These are phyloP conservation scores for Lipomyces kockii DNA, from an alignment of 805 yeast species.

Conservation along the genomic window DNA sequence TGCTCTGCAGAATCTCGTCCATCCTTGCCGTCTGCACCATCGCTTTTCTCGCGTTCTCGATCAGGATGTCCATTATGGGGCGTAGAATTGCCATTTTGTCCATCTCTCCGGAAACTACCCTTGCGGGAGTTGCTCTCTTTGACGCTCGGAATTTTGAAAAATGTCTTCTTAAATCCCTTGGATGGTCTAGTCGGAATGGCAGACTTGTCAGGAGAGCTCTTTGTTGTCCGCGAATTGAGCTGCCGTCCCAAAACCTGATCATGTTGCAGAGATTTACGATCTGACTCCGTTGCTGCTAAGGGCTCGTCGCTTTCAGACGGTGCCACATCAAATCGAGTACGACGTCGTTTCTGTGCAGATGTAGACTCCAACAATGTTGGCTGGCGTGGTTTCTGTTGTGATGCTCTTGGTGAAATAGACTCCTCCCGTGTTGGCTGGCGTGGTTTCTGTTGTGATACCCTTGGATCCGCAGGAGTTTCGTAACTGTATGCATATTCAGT, in stretches of 20 bases:
- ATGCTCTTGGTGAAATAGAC: not conserved
- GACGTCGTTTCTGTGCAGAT: slow-evolving; percentile 3
- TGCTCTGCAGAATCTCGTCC: not conserved
- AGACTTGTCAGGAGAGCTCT: not conserved
- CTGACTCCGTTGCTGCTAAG: not conserved
- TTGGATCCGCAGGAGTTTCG: not conserved
- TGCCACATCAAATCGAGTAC: slow-evolving; percentile 11
- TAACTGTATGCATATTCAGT: not conserved
- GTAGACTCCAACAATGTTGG: not conserved
- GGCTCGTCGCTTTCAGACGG: not conserved
- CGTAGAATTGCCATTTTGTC: not conserved
- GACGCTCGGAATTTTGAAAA: slow-evolving; percentile 31
- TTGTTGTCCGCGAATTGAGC: not conserved
- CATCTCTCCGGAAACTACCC: not conserved
- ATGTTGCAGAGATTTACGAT: not conserved
- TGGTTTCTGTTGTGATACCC: not conserved
- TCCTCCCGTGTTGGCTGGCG: not conserved
- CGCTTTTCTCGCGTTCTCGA: not conserved
- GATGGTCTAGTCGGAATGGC: not conserved
- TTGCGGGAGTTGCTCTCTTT: slow-evolving; percentile 11
- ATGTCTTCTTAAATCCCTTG: slow-evolving; percentile 27
- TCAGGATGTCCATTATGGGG: not conserved
- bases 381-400: not conserved
- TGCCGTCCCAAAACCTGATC: not conserved
- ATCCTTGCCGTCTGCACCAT: not conserved